phyloP scores from a whole-genome alignment of 2,329 filamentous ascomycete genomes.

The Botrytis aclada region DNA sequence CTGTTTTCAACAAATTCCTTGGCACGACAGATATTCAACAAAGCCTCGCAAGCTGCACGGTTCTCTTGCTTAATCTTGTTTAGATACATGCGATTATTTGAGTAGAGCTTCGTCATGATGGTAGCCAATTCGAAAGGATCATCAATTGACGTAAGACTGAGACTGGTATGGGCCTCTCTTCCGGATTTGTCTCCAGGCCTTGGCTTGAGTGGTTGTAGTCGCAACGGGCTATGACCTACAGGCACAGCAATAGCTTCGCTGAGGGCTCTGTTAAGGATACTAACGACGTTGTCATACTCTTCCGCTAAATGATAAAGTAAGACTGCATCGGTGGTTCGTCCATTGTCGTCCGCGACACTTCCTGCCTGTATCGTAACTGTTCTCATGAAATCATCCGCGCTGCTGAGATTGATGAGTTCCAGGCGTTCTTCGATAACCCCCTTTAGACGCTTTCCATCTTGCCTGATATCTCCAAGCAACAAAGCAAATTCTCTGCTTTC shows the following conservation, averaged over 20 bases:
- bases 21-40: constrained; percentile 59
- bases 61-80: constrained; percentile 56
- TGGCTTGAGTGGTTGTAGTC: constrained; percentile 55
- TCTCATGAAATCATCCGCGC: constrained; percentile 80
- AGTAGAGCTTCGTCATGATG: constrained; percentile 62
- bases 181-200: constrained; percentile 23
- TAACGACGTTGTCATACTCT: constrained; percentile 92
- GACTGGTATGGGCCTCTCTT: constrained; percentile 40
- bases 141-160: constrained; percentile 64
- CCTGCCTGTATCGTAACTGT: constrained; percentile 93
- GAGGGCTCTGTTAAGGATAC: constrained; percentile 83
- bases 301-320: constrained; percentile 91
- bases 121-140: constrained; percentile 61
- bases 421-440: constrained; percentile 87
- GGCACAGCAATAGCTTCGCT: constrained; percentile 87
- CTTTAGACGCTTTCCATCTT: constrained; percentile 78
- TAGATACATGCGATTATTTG: constrained; percentile 57
- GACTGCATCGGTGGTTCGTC: constrained; percentile 88
- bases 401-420: constrained; percentile 72
- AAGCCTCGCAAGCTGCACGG: constrained; percentile 55
- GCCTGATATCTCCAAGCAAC: constrained; percentile 82
- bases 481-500: constrained; percentile 95
- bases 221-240: constrained; percentile 75
- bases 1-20: constrained; percentile 57
- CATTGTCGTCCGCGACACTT: constrained; percentile 88